Base-by-base conservation (phyloP, 2,329 filamentous ascomycete species). In the Phyllosticta capitalensis region DNA sequence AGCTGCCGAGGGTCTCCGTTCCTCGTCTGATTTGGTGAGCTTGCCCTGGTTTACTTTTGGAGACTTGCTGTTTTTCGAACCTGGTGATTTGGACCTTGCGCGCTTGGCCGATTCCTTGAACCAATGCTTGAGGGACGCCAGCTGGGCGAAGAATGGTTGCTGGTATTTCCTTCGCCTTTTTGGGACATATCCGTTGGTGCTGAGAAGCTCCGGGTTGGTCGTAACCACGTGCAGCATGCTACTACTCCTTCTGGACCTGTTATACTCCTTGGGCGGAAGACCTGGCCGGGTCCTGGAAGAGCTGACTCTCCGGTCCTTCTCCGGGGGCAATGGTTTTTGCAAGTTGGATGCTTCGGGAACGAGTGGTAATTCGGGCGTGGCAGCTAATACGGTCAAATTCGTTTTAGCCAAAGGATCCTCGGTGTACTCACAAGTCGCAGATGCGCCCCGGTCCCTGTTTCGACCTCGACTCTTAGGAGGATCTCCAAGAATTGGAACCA, bases 161-260 rank as follows among this genome's bases (percentile, higher is more conserved):
- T 84, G 80, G 65, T 83, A 83, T 62, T 81, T 81, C 49, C 81
- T 81, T 56, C 77, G 74, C 51, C 78, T 76, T 60, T 80, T 81
- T 58, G 80, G 81, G 26, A 81, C 78, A 63, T 83, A 79, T 33
- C 80, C 79, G 64, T 81, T 81, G n/a, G 76, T 72, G 53, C 78
- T 76, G 17, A 85, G 74, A 7, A 87, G 72, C 64, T 87, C 84
- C 21, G 83, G 81, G 64, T 87, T 86, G 48, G 78, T 81, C 14
- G 89, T 88, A 48, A 95, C 90, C 4, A 95, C 83, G 69, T 96
- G 90, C 30, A 96, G 81, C 63, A 90, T 94, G 65, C 91, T 96
- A 51, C 89, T 88, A 62, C 90, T 81, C 64, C 89, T 88, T 65
- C 87, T 81, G 61, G 88, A 84, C 63, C 84, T 85, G 26, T 67